Evolutionary conservation across 2,329 filamentous ascomycete genomes (phyloP).

Genomic region (Pseudovirgaria hyperparasitica): DNA sequence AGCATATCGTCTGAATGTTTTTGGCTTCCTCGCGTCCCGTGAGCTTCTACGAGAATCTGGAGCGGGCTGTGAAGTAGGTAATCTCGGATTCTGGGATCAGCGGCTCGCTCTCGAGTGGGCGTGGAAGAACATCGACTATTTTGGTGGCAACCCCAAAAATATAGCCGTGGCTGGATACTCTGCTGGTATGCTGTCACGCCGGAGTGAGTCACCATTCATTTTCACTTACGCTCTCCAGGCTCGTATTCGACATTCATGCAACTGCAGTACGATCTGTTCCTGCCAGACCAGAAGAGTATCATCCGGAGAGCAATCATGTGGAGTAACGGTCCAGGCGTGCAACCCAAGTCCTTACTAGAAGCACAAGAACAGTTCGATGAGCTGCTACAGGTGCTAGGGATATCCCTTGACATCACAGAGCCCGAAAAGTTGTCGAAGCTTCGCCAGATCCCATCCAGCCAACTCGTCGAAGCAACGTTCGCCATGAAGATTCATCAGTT

Average conservation of each 20-base stretch:
- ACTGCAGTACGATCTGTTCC: constrained; percentile 41
- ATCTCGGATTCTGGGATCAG: constrained; percentile 47
- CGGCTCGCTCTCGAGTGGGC: constrained; percentile 44
- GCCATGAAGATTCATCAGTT: constrained; percentile 40
- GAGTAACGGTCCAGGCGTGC: constrained; percentile 40
- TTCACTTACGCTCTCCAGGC: no score
- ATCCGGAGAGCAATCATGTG: constrained; percentile 41
- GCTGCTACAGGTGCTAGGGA: constrained; percentile 31
- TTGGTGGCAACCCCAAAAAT: constrained; percentile 37
- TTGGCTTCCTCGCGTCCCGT: constrained; percentile 41
- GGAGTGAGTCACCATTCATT: background rate
- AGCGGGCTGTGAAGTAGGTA: constrained; percentile 27
- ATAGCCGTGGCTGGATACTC: constrained; percentile 45
- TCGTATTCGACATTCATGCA: constrained; percentile 45
- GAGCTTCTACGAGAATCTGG: constrained; percentile 34
- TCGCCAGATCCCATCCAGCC: constrained; percentile 23
- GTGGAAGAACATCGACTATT: constrained; percentile 36
- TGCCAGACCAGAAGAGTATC: constrained; percentile 32
- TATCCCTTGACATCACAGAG: constrained; percentile 26
- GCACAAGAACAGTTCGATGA: constrained; percentile 41
- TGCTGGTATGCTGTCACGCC: constrained; percentile 30
- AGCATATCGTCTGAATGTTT: constrained; percentile 43
- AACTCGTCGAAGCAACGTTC: constrained; percentile 30
- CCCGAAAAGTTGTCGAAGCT: constrained; percentile 35
- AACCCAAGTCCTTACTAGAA: constrained; percentile 35